Evolutionary conservation across 2,329 filamentous ascomycete genomes (phyloP).

Genomic region (Botryotinia globosa): DNA sequence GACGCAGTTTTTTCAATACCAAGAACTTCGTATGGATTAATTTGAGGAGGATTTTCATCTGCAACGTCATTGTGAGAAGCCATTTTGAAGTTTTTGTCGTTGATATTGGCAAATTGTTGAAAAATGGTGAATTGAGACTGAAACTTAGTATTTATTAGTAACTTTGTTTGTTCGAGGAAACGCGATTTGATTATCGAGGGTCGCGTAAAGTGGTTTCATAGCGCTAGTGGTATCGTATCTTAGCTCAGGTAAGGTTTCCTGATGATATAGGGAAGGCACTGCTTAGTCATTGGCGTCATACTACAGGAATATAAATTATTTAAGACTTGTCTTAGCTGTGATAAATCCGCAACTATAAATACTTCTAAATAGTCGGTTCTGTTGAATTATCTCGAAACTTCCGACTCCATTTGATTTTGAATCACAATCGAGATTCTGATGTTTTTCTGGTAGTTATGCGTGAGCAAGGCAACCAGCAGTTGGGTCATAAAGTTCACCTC

Average conservation of each 20-base stretch:
- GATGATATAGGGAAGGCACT: background rate
- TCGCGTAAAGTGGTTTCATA: constrained; percentile 14
- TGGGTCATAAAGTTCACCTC: background rate
- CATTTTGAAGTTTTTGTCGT: constrained; percentile 15
- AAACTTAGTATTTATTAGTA: background rate
- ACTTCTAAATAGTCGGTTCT: background rate
- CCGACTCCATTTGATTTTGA: background rate
- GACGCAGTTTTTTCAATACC: constrained; percentile 68
- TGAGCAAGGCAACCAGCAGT: background rate
- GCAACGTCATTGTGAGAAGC: constrained; percentile 29
- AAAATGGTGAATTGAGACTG: background rate
- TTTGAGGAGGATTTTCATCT: constrained; percentile 38
- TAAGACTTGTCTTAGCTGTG: background rate
- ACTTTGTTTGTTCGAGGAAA: constrained; percentile 1
- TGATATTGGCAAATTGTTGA: background rate
- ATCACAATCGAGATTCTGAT: background rate
- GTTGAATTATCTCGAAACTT: background rate
- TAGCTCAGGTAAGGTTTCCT: background rate
- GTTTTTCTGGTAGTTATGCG: background rate
- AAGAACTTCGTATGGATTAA: constrained; percentile 79
- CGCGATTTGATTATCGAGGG: constrained; percentile 8
- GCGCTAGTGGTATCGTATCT: background rate
- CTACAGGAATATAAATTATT: background rate
- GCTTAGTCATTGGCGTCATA: background rate
- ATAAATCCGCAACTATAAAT: background rate